A percentile compares a stretch with the other conserved stretches of the same genome.
Evolutionary conservation across 805 yeast genomes (phyloP).

Genomic region (Candida ovalis): DNA sequence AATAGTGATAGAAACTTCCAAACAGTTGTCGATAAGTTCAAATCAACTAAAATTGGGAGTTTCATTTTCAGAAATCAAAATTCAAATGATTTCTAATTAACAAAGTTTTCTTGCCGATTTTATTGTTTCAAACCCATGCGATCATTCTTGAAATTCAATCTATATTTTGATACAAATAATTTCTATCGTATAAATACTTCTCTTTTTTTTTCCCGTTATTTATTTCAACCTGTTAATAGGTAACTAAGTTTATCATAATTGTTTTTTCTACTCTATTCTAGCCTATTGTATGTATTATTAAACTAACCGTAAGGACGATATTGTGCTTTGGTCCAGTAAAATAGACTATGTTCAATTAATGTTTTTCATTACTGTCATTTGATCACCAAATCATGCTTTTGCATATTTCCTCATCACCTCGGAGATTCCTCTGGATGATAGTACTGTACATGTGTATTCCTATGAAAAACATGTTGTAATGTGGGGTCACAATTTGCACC

Average conservation of each 20-base stretch:
- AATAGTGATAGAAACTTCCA: conserved; percentile 14
- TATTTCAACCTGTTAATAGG: background rate
- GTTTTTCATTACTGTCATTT: too few species aligned
- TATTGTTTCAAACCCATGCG: background rate
- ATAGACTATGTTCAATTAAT: too few species aligned
- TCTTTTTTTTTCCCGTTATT: background rate
- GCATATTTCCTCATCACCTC: too few species aligned
- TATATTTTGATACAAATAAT: too few species aligned
- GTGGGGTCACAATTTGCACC: too few species aligned
- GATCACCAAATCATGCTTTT: too few species aligned
- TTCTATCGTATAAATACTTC: background rate
- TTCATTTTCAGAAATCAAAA: conserved; percentile 6
- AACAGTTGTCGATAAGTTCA: conserved; percentile 10
- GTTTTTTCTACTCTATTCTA: background rate
- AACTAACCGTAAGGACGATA: background rate
- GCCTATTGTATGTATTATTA: background rate
- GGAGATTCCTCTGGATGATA: too few species aligned
- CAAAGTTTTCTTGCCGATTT: too few species aligned
- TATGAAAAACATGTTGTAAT: too few species aligned
- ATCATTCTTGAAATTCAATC: background rate
- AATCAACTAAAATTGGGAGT: conserved; percentile 8
- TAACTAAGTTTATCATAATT: background rate
- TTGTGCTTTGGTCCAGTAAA: background rate
- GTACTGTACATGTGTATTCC: too few species aligned
- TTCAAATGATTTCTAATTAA: background rate